Base-by-base conservation (phyloP, 352 stramenopile species). In the Globisporangium acanthophoron region DNA sequence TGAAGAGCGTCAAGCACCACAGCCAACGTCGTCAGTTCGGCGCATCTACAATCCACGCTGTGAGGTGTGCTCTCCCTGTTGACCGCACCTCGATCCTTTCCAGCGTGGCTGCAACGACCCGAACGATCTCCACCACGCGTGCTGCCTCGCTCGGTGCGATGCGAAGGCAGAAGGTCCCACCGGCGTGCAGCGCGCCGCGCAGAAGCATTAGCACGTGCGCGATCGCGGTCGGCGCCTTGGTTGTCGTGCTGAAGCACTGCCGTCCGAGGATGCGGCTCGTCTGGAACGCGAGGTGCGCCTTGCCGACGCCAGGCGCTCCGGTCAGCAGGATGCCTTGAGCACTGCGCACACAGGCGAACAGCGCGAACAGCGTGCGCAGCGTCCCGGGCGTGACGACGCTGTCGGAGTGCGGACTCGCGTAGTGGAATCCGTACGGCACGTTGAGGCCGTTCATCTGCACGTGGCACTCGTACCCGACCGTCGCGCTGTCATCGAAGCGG, bases 401-500 rank as follows among this genome's bases (percentile, higher is more conserved):
- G 11, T 81, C 64, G 0, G 39, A 20, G 15, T 54, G 51, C 0
- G 68, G 65, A n/a, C 70, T 72, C 20, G 69, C 27, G 46, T 86
- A 92, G 41, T 80, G 80, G 54, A 87, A 92, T 1, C 80, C 78
- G 55, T 92, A 92, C 20, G 73, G 66, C 20, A 88, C 64, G 11
- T 60, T 66, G 15, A 83, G 29, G 3, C 71, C 72, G 24, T 71
- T 73, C 29, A 87, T 67, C 56, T 87, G 69, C 20, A 90, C 67
- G 44, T 83, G 62, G 11, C 80, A 88, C 40, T 92, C 80, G 15
- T 86, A 70, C 0, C 76, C 80, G 21, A 88, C 78, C 1, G 74
- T 82, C 0, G 68, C 80, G 11, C 55, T 67, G 46, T 88, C 80
- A 51, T 90, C 74, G 40, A 88, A 72, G 13, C 74, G 62, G 52